Evolutionary conservation across 257 asterid genomes (phyloP).

Genomic region (Solanum habrochaites): DNA sequence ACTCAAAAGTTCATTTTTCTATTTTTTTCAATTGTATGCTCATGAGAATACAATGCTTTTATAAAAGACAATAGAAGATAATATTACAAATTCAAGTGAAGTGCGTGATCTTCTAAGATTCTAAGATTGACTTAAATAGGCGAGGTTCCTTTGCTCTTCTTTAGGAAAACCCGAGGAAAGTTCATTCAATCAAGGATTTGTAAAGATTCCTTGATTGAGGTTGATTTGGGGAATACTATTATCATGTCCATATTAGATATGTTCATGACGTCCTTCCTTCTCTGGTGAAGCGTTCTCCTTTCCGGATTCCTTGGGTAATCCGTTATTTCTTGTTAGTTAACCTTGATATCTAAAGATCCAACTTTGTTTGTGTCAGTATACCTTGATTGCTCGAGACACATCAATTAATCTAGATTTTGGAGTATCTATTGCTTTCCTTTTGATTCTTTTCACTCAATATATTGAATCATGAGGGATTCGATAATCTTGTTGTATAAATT

Average conservation of each 20-base stretch:
- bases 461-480: not conserved
- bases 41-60: not conserved
- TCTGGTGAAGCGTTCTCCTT: not conserved
- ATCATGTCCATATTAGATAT: not conserved
- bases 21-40: not conserved
- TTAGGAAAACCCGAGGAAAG: not conserved
- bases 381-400: not conserved
- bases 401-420: not conserved
- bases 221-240: no score
- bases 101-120: not conserved
- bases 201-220: not conserved
- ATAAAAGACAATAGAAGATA: not conserved
- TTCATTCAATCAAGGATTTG: not conserved
- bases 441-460: not conserved
- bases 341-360: not conserved
- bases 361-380: not conserved
- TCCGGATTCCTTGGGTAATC: no score
- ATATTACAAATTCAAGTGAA: not conserved
- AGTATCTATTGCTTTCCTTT: not conserved
- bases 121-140: not conserved
- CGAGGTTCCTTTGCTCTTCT: not conserved
- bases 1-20: no score
- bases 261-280: not conserved
- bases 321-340: not conserved
- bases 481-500: no score